A percentile compares a stretch with the other conserved stretches of the same genome.
These are phyloP conservation scores for Mucor saturninus DNA, from an alignment of 371 early-diverging fungal genomes.

Conservation along the genomic window DNA sequence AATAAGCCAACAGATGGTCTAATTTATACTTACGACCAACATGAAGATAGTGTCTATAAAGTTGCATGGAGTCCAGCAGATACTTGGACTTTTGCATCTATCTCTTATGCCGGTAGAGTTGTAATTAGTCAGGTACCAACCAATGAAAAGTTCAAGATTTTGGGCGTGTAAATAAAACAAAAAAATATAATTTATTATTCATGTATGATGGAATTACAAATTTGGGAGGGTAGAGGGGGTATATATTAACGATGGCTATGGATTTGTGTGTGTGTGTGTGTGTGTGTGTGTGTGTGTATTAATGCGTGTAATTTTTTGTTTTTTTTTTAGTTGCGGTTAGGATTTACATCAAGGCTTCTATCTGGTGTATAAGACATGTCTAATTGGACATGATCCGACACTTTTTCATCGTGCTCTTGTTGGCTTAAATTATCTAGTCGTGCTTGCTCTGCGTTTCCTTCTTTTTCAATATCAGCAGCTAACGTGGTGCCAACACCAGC, in stretches of 20 bases:
- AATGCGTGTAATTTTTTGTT: conserved; percentile 1
- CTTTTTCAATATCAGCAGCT: conserved; percentile 44
- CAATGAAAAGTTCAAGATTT: conserved; percentile 88
- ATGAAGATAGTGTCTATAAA: conserved; percentile 91
- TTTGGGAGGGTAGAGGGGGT: neutral
- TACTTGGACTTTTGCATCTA: conserved; percentile 94
- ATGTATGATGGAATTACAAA: neutral
- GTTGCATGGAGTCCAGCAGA: conserved; percentile 89
- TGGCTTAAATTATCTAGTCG: conserved; percentile 1
- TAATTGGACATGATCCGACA: neutral
- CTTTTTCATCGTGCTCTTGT: conserved; percentile 14
- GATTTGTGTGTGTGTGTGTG: neutral
- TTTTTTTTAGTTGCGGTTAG: neutral
- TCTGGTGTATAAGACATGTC: neutral
- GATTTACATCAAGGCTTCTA: neutral
- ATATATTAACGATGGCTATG: conserved; percentile 1
- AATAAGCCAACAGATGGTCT: conserved; percentile 79
- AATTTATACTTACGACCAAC: conserved; percentile 83
- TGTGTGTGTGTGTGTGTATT: neutral
- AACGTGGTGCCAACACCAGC: conserved; percentile 52
- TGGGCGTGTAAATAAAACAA: conserved; percentile 62
- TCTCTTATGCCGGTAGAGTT: conserved; percentile 91
- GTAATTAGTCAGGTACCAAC: conserved; percentile 88
- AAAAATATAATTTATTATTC: conserved; percentile 25
- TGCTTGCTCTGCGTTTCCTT: neutral